These are phyloP conservation scores for Pleomassaria siparia DNA, from an alignment of 2,329 filamentous ascomycete genomes.

Conservation along the genomic window DNA sequence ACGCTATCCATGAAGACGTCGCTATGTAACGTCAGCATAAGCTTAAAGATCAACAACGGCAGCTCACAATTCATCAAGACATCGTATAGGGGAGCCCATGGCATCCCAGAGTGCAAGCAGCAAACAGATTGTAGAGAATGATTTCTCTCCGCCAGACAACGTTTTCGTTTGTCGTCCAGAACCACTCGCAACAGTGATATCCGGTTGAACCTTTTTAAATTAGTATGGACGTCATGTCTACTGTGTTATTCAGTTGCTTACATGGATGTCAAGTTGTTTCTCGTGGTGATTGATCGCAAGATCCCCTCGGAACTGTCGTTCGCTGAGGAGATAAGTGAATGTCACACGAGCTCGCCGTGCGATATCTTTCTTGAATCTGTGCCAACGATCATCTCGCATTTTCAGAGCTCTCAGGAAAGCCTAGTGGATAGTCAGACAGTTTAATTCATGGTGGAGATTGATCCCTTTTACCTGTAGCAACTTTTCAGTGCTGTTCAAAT, in stretches of 20 bases:
- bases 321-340: constrained; percentile 85
- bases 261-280: constrained; percentile 75
- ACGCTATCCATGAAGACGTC: constrained; percentile 99
- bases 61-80: constrained; percentile 83
- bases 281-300: constrained; percentile 75
- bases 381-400: constrained; percentile 74
- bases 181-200: constrained; percentile 67
- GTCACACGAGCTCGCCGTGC: constrained; percentile 81
- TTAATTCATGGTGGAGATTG: not conserved
- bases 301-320: constrained; percentile 83
- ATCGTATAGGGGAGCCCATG: constrained; percentile 93
- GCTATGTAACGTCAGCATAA: constrained; percentile 36
- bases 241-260: constrained; percentile 36
- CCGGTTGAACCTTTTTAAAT: constrained; percentile 59
- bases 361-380: constrained; percentile 79
- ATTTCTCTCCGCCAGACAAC: constrained; percentile 94
- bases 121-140: constrained; percentile 94
- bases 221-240: constrained; percentile 4
- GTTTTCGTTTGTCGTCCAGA: constrained; percentile 85
- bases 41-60: not conserved
- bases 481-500: constrained; percentile 17
- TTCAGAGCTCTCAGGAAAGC: constrained; percentile 62
- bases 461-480: constrained; percentile 12
- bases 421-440: constrained; percentile 35
- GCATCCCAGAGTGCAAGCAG: constrained; percentile 94